Conservation (phyloP, 495 filamentous ascomycete genomes). For the Penicillium desertorum region DNA sequence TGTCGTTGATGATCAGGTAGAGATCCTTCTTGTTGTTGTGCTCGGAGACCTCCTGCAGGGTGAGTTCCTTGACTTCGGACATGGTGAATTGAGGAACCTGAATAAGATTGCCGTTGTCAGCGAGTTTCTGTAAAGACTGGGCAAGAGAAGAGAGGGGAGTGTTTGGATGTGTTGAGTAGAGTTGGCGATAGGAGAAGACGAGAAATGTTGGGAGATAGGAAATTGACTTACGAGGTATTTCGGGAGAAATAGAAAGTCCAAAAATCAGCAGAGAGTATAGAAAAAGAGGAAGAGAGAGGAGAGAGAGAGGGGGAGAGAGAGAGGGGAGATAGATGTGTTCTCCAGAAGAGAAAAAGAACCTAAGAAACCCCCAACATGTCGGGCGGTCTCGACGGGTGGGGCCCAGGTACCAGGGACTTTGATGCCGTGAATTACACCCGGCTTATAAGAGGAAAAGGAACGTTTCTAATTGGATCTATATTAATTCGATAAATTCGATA, state of each 20-base stretch:
- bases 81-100: slow-evolving; percentile 47
- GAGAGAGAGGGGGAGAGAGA: slow-evolving; percentile 8
- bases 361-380: too few species aligned
- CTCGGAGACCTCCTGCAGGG: slow-evolving; percentile 77
- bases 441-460: not conserved
- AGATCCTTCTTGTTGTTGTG: slow-evolving; percentile 97
- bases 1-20: slow-evolving; percentile 89
- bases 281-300: slow-evolving; percentile 13
- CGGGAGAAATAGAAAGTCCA: slow-evolving; percentile 6
- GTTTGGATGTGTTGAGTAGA: slow-evolving; percentile 8
- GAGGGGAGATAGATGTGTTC: slow-evolving; percentile 3
- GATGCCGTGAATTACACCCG: slow-evolving; percentile 33
- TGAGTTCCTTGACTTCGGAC: slow-evolving; percentile 68
- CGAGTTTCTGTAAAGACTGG: not conserved
- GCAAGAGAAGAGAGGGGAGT: slow-evolving; percentile 2
- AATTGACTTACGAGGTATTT: slow-evolving; percentile 2
- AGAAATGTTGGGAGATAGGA: slow-evolving; percentile 7
- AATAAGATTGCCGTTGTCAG: slow-evolving; percentile 2
- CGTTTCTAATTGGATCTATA: slow-evolving; percentile 1
- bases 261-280: slow-evolving; percentile 7
- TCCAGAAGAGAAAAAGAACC: slow-evolving; percentile 12
- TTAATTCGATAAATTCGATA: too few species aligned
- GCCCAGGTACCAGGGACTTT: slow-evolving; percentile 11
- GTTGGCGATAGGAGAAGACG: slow-evolving; percentile 8
- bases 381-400: slow-evolving; percentile 24